A percentile compares a stretch with the other conserved stretches of the same genome.
Conservation (phyloP, 371 early-diverging fungal species). For the Batrachochytrium dendrobatidis region DNA sequence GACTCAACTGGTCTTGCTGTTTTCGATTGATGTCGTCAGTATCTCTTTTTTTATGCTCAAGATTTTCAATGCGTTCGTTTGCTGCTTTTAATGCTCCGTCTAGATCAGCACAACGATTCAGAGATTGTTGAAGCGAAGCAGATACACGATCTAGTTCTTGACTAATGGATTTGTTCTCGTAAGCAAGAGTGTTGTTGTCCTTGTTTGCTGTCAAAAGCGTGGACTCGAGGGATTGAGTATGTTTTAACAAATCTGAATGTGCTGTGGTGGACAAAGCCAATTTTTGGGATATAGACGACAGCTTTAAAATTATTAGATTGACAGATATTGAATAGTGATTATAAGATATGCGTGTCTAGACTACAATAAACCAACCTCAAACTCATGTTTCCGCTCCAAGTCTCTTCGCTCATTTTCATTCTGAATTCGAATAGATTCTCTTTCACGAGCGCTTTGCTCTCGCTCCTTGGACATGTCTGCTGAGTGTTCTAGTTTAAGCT, state of each 20-base stretch:
- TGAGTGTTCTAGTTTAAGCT: slow-evolving; percentile 20
- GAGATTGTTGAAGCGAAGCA: not conserved
- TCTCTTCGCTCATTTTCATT: slow-evolving; percentile 19
- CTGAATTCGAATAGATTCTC: slow-evolving; percentile 16
- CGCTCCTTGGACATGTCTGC: slow-evolving; percentile 28
- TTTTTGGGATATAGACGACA: slow-evolving; percentile 11
- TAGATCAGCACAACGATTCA: slow-evolving; percentile 9
- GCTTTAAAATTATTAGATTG: not conserved
- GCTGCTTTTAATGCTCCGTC: slow-evolving; percentile 10
- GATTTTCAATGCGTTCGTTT: slow-evolving; percentile 1
- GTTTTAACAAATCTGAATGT: slow-evolving; percentile 16
- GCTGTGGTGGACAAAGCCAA: slow-evolving; percentile 11
- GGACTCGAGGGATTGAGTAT: slow-evolving; percentile 19
- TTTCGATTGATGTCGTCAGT: slow-evolving; percentile 6
- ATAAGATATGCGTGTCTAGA: slow-evolving; percentile 1
- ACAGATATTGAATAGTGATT: not conserved
- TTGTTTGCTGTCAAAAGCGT: slow-evolving; percentile 3
- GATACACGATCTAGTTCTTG: slow-evolving; percentile 15
- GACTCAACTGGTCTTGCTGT: slow-evolving; percentile 11
- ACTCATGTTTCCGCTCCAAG: slow-evolving; percentile 21
- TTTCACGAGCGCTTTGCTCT: slow-evolving; percentile 16
- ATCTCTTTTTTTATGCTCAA: slow-evolving; percentile 17
- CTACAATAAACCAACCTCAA: slow-evolving; percentile 21
- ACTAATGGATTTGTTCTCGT: slow-evolving; percentile 8
- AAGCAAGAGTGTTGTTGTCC: slow-evolving; percentile 11